phyloP scores from a whole-genome alignment of 2,329 filamentous ascomycete genomes.

The Amesomyces nigricolor region DNA sequence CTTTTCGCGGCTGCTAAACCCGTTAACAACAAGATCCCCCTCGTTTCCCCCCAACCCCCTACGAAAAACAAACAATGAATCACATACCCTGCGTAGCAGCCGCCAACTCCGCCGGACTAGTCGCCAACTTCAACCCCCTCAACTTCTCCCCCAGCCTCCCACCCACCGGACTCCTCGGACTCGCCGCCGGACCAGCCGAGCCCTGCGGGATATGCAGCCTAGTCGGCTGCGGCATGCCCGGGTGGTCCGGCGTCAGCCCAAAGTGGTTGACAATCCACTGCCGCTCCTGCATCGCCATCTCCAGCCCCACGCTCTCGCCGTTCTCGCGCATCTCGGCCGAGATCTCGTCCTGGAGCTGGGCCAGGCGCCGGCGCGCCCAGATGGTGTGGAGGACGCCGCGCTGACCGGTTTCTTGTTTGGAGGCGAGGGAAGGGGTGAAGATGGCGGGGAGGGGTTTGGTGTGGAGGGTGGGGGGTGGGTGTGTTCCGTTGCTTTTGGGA shows the following conservation, averaged over 20 bases:
- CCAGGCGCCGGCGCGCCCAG: constrained; percentile 79
- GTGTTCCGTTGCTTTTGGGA: constrained; percentile 17
- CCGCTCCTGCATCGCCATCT: constrained; percentile 78
- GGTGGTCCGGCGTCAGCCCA: constrained; percentile 44
- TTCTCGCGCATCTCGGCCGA: constrained; percentile 66
- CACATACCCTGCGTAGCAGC: constrained; percentile 47
- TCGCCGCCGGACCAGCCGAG: constrained; percentile 25
- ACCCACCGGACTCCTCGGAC: constrained; percentile 56
- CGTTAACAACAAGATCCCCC: constrained; percentile 5
- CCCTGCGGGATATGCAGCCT: constrained; percentile 27
- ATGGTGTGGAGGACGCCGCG: constrained; percentile 83
- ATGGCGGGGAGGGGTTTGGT: constrained; percentile 83
- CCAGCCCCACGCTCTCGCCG: constrained; percentile 72
- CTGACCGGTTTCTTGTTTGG: constrained; percentile 59
- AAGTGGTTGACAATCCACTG: constrained; percentile 84
- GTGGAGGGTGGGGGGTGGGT: constrained; percentile 43
- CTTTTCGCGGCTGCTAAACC: constrained; percentile 17
- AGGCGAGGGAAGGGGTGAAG: constrained; percentile 69
- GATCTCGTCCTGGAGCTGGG: constrained; percentile 72
- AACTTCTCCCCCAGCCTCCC: constrained; percentile 73
- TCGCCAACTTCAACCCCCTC: constrained; percentile 71
- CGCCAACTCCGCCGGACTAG: constrained; percentile 59
- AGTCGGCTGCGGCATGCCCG: constrained; percentile 22
- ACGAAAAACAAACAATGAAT: not conserved
- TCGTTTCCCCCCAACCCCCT: no score